Percentiles rank a stretch among this genome's conserved stretches.
Conservation (phyloP, 2,329 filamentous ascomycete genomes). For the Mycosphaerella arachidis region DNA sequence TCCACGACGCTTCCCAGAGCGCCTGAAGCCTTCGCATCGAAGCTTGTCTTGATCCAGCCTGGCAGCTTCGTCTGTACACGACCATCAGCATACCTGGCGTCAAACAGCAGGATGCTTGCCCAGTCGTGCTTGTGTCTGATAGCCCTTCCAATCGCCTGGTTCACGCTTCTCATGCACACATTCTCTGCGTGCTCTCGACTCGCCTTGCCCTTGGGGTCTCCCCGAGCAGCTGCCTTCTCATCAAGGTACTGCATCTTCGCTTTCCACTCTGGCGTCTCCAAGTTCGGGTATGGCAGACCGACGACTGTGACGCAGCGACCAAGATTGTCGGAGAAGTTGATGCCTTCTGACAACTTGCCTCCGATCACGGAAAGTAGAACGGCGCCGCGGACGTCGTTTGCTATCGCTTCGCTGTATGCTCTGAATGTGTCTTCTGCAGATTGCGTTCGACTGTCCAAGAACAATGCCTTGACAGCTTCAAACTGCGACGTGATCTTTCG, state of each 20-base stretch:
- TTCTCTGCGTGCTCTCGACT: conserved; percentile 87
- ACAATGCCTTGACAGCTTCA: conserved; percentile 39
- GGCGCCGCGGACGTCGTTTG: conserved; percentile 55
- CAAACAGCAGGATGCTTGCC: conserved; percentile 81
- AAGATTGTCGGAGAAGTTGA: conserved; percentile 91
- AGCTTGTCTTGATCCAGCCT: conserved; percentile 66
- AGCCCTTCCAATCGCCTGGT: conserved; percentile 90
- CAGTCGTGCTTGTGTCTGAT: conserved; percentile 87
- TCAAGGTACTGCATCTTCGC: conserved; percentile 87
- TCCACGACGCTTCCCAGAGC: conserved; percentile 6
- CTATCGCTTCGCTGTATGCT: conserved; percentile 66
- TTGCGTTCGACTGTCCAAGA: conserved; percentile 52
- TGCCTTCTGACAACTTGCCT: conserved; percentile 92
- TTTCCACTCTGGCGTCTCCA: conserved; percentile 85
- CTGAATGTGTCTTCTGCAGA: conserved; percentile 66
- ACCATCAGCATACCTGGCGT: conserved; percentile 69
- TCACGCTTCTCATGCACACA: conserved; percentile 91
- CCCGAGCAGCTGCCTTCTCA: conserved; percentile 44
- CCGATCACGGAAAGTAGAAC: conserved; percentile 86
- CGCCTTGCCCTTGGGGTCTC: conserved; percentile 41
- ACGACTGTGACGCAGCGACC: conserved; percentile 89
- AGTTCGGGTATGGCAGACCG: conserved; percentile 88
- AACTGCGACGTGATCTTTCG: conserved; percentile 27
- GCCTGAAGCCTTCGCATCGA: conserved; percentile 4
- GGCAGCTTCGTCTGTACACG: conserved; percentile 77